Percentiles rank a stretch among this genome's conserved stretches.
These are phyloP conservation scores for Casuarina glauca DNA, from an alignment of 306 rosid species.

Conservation along the genomic window DNA sequence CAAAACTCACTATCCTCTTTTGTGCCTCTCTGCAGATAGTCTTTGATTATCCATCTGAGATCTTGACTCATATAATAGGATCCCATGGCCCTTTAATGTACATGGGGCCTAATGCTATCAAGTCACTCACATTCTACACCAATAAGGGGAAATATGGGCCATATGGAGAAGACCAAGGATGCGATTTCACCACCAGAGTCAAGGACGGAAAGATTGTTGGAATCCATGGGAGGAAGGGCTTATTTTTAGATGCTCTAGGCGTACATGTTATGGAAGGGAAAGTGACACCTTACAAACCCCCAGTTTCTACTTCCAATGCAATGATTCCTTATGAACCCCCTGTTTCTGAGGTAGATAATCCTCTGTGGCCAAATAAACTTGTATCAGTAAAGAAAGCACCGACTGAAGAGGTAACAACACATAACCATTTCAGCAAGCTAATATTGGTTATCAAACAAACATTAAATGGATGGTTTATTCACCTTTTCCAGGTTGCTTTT, in stretches of 20 bases:
- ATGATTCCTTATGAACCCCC: constrained; percentile 38
- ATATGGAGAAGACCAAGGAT: constrained; percentile 82
- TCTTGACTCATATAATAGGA: constrained; percentile 82
- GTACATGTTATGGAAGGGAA: constrained; percentile 76
- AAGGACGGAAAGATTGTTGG: constrained; percentile 84
- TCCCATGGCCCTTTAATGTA: constrained; percentile 65
- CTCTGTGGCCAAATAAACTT: constrained; percentile 54
- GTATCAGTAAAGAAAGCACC: constrained; percentile 48
- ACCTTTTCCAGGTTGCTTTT: constrained; percentile 42
- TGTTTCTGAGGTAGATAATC: constrained; percentile 38
- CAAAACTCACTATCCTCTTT: background rate
- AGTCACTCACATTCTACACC: constrained; percentile 78
- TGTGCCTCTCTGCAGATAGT: constrained; percentile 57
- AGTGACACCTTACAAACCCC: constrained; percentile 28
- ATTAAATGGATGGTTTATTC: background rate
- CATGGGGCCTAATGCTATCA: constrained; percentile 74
- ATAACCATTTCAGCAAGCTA: constrained; percentile 8
- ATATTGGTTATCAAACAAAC: background rate
- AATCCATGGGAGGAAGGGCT: constrained; percentile 79
- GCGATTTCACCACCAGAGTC: constrained; percentile 54
- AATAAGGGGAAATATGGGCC: constrained; percentile 67
- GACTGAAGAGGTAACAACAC: constrained; percentile 55
- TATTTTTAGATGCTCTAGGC: constrained; percentile 85
- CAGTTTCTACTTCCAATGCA: constrained; percentile 36
- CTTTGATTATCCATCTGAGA: constrained; percentile 75